Base-by-base conservation (phyloP, 169 alveolate genomes). In the Plasmodium ovale region DNA sequence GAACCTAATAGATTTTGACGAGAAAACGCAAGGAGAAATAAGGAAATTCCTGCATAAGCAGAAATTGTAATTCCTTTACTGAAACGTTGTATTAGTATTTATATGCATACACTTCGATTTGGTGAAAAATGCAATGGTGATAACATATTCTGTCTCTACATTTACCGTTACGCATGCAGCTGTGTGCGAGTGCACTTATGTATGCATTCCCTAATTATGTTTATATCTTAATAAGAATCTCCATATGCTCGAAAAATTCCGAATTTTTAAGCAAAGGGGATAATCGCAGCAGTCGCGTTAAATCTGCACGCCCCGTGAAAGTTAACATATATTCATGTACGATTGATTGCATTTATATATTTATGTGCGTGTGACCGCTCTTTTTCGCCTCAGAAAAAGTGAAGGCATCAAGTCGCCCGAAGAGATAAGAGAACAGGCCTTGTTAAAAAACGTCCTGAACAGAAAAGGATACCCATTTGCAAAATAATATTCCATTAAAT, bases 21-120 rank as follows among this genome's bases (percentile, higher is more conserved):
- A 87, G 62, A 91, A 94, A 27, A 92, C 91, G 33, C 96, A 93
- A 62, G 72, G 77, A 23, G 94, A 92, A 87, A 92, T 93, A 87
- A 44, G 93, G 39, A 93, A 93, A 74, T 67, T 93, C 25, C 58
- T 93, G 84, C 87, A 67, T 49, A 87, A 93, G n/a, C 94, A 93
- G 60, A 72, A 73, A 64, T 23, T 82, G 90, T 82, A 82, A 65
- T 44, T 21, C 31, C 27, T 21, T 33, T 37, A 5, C 58, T 10
- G 31, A 82, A 49, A 65, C 19, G 12, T 25, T 16, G 21, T 47
- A 65, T 65, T 2, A 25, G 7, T n/a, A 4, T 3, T 10, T 65
- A 65, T 47, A 47, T 47, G 56, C 12, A 47, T 42, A 47, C 56
- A 6, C 16, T 47, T n/a, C n/a, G n/a, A n/a, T n/a, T n/a, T n/a